Evolutionary conservation across 805 yeast species (phyloP).

Genomic region (Saccharomycopsis fermentans): DNA sequence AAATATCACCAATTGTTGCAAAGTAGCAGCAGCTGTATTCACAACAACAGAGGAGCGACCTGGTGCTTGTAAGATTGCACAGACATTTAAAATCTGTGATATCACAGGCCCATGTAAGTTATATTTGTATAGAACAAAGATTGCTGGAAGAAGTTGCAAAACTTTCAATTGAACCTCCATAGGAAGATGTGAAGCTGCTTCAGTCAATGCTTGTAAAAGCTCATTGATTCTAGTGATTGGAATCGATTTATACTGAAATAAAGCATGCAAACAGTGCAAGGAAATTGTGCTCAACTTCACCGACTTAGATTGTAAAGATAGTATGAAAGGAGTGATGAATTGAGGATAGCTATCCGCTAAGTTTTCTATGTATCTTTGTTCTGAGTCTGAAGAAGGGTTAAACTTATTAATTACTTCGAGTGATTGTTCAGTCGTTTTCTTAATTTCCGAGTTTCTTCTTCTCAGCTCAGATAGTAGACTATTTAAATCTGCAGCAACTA

Average conservation of each 20-base stretch:
- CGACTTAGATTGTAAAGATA: constrained; percentile 66
- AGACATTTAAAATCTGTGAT: constrained; percentile 51
- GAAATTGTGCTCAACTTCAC: constrained; percentile 65
- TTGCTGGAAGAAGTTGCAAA: constrained; percentile 68
- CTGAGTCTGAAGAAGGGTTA: constrained; percentile 23
- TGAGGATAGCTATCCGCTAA: constrained; percentile 36
- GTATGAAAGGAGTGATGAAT: constrained; percentile 57
- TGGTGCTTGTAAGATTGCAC: constrained; percentile 59
- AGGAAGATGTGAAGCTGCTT: constrained; percentile 58
- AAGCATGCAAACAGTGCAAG: constrained; percentile 55
- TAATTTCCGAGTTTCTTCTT: constrained; percentile 60
- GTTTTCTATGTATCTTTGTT: constrained; percentile 24
- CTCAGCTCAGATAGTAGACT: constrained; percentile 58
- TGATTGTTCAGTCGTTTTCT: constrained; percentile 44
- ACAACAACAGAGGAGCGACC: constrained; percentile 68
- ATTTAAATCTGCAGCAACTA: constrained; percentile 47
- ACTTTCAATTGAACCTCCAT: constrained; percentile 80
- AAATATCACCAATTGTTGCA: constrained; percentile 72
- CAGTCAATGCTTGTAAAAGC: constrained; percentile 57
- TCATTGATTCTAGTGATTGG: constrained; percentile 42
- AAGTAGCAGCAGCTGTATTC: constrained; percentile 88
- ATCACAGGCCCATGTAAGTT: constrained; percentile 46
- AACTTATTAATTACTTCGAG: constrained; percentile 34
- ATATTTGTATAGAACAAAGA: constrained; percentile 53
- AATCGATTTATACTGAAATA: constrained; percentile 46